These are phyloP conservation scores for Hawksworthiomyces lignivorus DNA, from an alignment of 2,329 filamentous ascomycete species.

Conservation along the genomic window DNA sequence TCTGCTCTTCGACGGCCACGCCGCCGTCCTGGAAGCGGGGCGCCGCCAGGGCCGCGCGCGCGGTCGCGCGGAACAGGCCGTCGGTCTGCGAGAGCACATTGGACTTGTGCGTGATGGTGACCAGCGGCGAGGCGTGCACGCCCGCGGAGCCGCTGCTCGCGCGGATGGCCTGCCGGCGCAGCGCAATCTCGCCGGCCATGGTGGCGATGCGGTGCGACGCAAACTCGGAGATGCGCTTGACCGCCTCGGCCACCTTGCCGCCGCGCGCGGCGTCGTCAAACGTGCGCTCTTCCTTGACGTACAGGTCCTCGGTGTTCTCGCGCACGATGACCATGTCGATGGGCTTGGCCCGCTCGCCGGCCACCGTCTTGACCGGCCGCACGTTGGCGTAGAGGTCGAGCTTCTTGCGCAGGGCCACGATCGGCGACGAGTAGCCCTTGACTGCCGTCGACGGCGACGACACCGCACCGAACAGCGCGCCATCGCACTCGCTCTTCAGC, in stretches of 20 bases:
- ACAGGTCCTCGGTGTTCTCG: constrained; percentile 97
- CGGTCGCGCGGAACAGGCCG: constrained; percentile 81
- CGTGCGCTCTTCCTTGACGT: constrained; percentile 94
- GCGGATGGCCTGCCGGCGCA: constrained; percentile 71
- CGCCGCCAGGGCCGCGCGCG: constrained; percentile 63
- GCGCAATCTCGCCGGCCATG: constrained; percentile 91
- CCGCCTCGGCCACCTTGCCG: constrained; percentile 87
- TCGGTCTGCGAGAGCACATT: constrained; percentile 97
- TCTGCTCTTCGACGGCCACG: constrained; percentile 84
- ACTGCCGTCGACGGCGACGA: constrained; percentile 84
- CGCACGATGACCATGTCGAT: constrained; percentile 98
- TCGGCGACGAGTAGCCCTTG: constrained; percentile 91
- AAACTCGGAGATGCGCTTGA: constrained; percentile 89
- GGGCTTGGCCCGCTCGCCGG: constrained; percentile 49
- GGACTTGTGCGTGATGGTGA: constrained; percentile 97
- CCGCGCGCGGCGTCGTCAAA: constrained; percentile 53
- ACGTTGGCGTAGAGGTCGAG: constrained; percentile 97
- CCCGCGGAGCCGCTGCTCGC: constrained; percentile 40
- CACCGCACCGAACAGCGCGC: constrained; percentile 92
- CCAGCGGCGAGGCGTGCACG: constrained; percentile 63
- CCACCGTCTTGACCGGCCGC: constrained; percentile 81
- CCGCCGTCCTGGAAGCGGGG: constrained; percentile 45
- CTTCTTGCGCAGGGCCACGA: constrained; percentile 91
- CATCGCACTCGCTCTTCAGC: constrained; percentile 88
- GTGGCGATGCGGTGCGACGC: constrained; percentile 80